A percentile compares a stretch with the other conserved stretches of the same genome.
These are phyloP conservation scores for Austroboletus novae-zelandiae DNA, from an alignment of 1,284 basidiomycete species.

Conservation along the genomic window DNA sequence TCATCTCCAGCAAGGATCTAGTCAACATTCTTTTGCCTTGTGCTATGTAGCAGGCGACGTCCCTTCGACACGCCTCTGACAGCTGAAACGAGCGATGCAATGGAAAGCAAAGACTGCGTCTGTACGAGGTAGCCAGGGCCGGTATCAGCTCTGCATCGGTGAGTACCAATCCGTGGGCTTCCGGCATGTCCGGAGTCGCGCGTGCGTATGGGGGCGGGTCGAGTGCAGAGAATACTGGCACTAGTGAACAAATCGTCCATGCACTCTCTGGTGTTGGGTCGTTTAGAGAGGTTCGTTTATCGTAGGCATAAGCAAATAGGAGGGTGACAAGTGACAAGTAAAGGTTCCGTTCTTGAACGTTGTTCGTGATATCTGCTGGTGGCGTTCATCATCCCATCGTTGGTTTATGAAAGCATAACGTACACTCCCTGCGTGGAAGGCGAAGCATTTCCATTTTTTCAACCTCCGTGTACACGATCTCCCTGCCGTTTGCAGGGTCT, in stretches of 20 bases:
- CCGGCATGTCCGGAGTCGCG: slow-evolving; percentile 9
- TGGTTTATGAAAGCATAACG: slow-evolving; percentile 25
- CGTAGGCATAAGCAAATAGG: slow-evolving; percentile 75
- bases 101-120: slow-evolving; percentile 71
- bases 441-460: slow-evolving; percentile 68
- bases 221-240: slow-evolving; percentile 73
- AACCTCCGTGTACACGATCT: slow-evolving; percentile 60
- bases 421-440: slow-evolving; percentile 76
- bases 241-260: slow-evolving; percentile 72
- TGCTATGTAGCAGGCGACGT: slow-evolving; percentile 56
- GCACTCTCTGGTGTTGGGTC: slow-evolving; percentile 81
- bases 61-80: slow-evolving; percentile 61
- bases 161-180: slow-evolving; percentile 32
- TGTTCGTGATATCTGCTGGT: slow-evolving; percentile 55
- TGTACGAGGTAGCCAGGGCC: slow-evolving; percentile 60
- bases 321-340: slow-evolving; percentile 68
- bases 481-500: slow-evolving; percentile 44
- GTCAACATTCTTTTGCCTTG: slow-evolving; percentile 60
- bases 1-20: slow-evolving; percentile 66
- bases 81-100: slow-evolving; percentile 73
- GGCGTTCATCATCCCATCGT: neutral
- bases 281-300: slow-evolving; percentile 67
- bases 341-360: slow-evolving; percentile 52
- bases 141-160: slow-evolving; percentile 46
- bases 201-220: slow-evolving; percentile 58